phyloP scores from a whole-genome alignment of 2,329 filamentous ascomycete species.

The Paraphaeosphaeria sporulosa region DNA sequence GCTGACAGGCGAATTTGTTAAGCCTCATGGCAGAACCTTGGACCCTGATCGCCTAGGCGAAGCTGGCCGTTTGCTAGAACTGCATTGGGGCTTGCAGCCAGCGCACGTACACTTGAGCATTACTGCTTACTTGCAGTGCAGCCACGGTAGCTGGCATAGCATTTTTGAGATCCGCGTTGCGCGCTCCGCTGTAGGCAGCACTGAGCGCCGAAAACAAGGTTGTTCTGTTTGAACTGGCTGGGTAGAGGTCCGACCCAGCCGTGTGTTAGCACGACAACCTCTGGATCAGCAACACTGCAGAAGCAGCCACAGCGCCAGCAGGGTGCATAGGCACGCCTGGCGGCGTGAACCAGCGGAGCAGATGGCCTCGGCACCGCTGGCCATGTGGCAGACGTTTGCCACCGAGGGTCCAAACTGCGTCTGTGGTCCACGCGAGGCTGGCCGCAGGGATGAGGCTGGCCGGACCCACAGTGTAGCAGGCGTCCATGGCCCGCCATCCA shows the following conservation, averaged over 20 bases:
- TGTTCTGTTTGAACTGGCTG: neutral
- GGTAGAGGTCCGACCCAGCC: neutral
- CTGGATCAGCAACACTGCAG: neutral
- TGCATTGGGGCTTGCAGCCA: neutral
- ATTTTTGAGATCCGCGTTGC: conserved; percentile 1
- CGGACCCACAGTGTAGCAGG: neutral
- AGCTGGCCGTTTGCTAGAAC: neutral
- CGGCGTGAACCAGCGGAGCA: neutral
- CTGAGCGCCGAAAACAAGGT: neutral
- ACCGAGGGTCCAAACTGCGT: neutral
- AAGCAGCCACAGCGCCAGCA: neutral
- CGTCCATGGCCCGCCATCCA: no score
- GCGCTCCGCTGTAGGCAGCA: neutral
- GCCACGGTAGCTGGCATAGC: neutral
- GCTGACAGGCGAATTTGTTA: neutral
- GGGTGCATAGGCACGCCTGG: neutral
- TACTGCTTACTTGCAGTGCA: conserved; percentile 6
- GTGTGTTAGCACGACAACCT: neutral
- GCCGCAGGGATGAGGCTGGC: neutral
- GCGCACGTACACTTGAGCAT: neutral
- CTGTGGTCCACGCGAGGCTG: neutral
- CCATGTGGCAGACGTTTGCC: neutral
- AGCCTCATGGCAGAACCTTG: conserved; percentile 6
- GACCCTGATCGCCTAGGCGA: neutral
- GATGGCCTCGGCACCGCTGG: neutral